Conservation (phyloP, 78 protist genomes). For the Pelomyxa schiedti region DNA sequence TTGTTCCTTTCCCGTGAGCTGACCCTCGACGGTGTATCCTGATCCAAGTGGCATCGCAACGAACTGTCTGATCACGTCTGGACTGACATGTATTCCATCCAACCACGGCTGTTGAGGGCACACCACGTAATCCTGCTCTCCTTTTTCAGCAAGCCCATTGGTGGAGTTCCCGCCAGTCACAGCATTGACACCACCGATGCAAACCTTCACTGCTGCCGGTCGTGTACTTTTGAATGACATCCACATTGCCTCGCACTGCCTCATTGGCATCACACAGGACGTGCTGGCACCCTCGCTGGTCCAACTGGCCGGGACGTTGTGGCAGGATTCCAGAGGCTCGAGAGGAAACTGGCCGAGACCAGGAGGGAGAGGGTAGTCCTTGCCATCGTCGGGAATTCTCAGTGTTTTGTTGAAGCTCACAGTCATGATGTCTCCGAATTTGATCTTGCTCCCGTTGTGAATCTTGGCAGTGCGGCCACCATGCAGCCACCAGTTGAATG, state of each 20-base stretch:
- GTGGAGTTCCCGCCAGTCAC: slow-evolving; percentile 2
- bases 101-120: slow-evolving; percentile 14
- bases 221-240: not conserved
- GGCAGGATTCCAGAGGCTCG: not conserved
- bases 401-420: slow-evolving; percentile 6
- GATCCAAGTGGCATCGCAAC: slow-evolving; percentile 16
- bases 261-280: slow-evolving; percentile 6
- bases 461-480: no score
- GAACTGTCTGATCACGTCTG: slow-evolving; percentile 9
- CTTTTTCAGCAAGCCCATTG: not conserved
- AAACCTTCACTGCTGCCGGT: slow-evolving; percentile 5
- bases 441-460: no score
- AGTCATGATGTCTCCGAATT: not conserved
- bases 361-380: slow-evolving; percentile 12
- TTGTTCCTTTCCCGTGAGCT: slow-evolving; percentile 12
- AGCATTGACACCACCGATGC: slow-evolving; percentile 8
- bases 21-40: slow-evolving; percentile 18
- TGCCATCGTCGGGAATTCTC: slow-evolving; percentile 6
- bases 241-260: slow-evolving; percentile 21
- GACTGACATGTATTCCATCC: slow-evolving; percentile 13
- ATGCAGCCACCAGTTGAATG: no score
- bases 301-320: not conserved
- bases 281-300: not conserved
- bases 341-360: slow-evolving; percentile 10
- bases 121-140: slow-evolving; percentile 9